Evolutionary conservation across 345 rosid species (phyloP).

Genomic region (Conringia planisiliqua): DNA sequence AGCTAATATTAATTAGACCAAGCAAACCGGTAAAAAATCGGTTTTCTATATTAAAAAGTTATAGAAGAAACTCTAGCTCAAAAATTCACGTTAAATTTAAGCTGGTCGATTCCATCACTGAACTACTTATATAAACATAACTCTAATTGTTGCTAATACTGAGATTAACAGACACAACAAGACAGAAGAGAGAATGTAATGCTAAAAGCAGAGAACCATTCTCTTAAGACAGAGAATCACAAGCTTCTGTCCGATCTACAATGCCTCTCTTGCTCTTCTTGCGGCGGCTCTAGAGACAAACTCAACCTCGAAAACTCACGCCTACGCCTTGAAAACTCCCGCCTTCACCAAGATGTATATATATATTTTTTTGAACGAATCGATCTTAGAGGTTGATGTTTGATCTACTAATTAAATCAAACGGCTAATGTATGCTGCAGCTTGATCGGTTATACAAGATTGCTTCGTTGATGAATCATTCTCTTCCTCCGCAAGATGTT

Average conservation of each 20-base stretch:
- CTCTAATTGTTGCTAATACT: neutral
- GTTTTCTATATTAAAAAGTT: neutral
- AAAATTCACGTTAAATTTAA: no score
- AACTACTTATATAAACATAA: neutral
- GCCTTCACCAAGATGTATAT: conserved; percentile 9
- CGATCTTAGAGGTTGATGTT: neutral
- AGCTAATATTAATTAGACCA: neutral
- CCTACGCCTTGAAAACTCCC: conserved; percentile 26
- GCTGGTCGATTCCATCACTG: neutral
- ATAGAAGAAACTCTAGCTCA: no score
- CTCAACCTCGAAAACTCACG: conserved; percentile 29
- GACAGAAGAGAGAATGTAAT: conserved; percentile 52
- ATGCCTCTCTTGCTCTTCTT: conserved; percentile 28
- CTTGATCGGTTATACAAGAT: neutral
- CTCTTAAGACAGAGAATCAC: conserved; percentile 57
- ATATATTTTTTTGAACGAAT: neutral
- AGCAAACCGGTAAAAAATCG: neutral
- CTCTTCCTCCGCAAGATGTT: neutral
- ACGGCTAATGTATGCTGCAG: neutral
- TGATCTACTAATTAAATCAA: neutral
- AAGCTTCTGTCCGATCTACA: conserved; percentile 39
- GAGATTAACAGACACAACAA: conserved; percentile 46
- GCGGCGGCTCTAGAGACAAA: conserved; percentile 42
- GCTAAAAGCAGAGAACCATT: conserved; percentile 55
- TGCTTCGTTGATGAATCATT: neutral